Evolutionary conservation across 345 rosid species (phyloP).

Genomic region (Kandelia obovata): DNA sequence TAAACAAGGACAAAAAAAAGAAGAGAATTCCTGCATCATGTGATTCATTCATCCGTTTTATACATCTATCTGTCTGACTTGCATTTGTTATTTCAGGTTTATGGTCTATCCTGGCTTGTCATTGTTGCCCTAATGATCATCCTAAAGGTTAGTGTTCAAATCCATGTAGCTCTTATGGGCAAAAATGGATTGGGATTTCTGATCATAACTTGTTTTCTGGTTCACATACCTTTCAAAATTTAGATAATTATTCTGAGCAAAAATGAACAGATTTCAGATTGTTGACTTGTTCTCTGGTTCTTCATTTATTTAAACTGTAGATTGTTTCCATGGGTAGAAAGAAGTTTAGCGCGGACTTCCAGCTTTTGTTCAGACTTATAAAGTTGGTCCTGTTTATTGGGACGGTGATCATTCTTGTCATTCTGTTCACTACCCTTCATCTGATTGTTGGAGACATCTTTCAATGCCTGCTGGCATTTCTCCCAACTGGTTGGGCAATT

Average conservation of each 20-base stretch:
- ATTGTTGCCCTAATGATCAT: constrained; percentile 73
- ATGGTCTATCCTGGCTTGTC: constrained; percentile 90
- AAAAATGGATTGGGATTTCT: background rate
- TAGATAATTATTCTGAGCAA: no score
- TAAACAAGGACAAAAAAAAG: no score
- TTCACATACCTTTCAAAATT: background rate
- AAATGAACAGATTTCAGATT: background rate
- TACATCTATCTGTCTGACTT: constrained; percentile 5
- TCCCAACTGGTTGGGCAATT: constrained; percentile 93
- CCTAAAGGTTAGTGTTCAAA: constrained; percentile 53
- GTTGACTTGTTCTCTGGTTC: background rate
- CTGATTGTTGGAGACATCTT: constrained; percentile 81
- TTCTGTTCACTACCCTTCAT: constrained; percentile 67
- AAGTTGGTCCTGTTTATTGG: constrained; percentile 74
- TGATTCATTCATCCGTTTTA: background rate
- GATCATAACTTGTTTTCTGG: background rate
- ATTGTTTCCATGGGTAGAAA: constrained; percentile 92
- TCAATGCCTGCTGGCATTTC: constrained; percentile 75
- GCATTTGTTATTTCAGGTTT: constrained; percentile 46
- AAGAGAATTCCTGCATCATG: background rate
- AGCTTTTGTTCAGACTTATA: constrained; percentile 87
- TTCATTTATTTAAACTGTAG: constrained; percentile 33
- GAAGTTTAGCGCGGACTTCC: constrained; percentile 96
- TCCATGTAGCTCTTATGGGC: background rate
- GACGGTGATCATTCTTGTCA: constrained; percentile 45